Evolutionary conservation across 208 protist species (phyloP), one percentile per base, ranked within the genome.

Genomic region (Angomonas desouzai): DNA sequence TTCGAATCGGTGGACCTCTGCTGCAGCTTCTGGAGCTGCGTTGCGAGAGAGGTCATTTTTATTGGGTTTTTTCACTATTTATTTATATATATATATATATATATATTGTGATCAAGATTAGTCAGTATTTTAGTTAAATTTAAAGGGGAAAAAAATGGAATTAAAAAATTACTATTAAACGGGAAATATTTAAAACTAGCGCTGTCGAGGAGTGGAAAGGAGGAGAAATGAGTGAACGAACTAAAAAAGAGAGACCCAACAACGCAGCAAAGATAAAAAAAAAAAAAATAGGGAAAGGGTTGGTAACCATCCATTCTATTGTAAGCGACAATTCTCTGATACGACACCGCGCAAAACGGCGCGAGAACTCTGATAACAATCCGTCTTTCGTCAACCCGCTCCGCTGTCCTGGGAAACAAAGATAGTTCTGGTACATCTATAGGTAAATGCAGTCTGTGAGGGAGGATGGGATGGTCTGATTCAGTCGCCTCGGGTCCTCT

Each of bases 1-100:
- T 81, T 81, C 49, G 87, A 79, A 25, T 66, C 78, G 6, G 74
- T 80, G 6, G 83, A 77, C 18, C 89, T 82, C 61, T 82, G 76
- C 72, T 92, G 89, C 62, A 94, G 67, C 55, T 66, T 57, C 60
- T 87, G 72, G 38, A 94, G 66, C 79, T 94, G 89, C 11, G 85
- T 89, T 22, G 83, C 83, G 48, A 94, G 80, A 1, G 88, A 88
- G 1, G 80, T 75, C 85, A 94, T 91, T 10, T 32, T 58, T n/a
- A n/a, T n/a, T n/a, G n/a, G n/a, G n/a, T n/a, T n/a, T n/a, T n/a
- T n/a, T n/a, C n/a, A 23, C 20, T 53, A 10, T 53, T 53, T 48
- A 32, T 48, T 61, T 61, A 32, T n/a, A n/a, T n/a, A n/a, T n/a
- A n/a, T n/a, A n/a, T 23, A 43, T 58, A 58, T 58, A 43, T 25